Evolutionary conservation across 306 rosid genomes (phyloP).

Genomic region (Quillaja saponaria): DNA sequence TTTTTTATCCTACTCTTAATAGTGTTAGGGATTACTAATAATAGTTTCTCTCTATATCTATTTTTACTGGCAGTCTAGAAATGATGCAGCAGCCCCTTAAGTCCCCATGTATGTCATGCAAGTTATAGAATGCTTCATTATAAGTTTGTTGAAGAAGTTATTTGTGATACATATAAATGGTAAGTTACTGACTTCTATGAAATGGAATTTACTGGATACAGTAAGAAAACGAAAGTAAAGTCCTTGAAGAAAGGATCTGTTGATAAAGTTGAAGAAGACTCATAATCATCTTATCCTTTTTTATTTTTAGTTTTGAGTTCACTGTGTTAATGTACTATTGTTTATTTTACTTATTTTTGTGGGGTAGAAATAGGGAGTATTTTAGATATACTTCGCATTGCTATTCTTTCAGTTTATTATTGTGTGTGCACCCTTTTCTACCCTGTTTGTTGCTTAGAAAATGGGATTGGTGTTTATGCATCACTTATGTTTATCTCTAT

Average conservation of each 20-base stretch:
- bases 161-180: not conserved
- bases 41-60: constrained; percentile 27
- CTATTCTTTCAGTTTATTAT: too few relatives aligned
- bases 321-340: not conserved
- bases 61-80: constrained; percentile 64
- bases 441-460: too few relatives aligned
- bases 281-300: constrained; percentile 77
- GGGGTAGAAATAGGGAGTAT: not conserved
- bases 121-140: constrained; percentile 18
- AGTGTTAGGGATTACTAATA: constrained; percentile 34
- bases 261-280: constrained; percentile 55
- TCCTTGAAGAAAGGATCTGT: constrained; percentile 44
- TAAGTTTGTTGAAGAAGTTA: constrained; percentile 16
- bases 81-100: constrained; percentile 61
- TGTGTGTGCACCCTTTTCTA: too few relatives aligned
- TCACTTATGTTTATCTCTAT: too few relatives aligned
- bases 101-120: constrained; percentile 53
- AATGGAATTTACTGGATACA: constrained; percentile 39
- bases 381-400: too few relatives aligned
- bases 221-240: constrained; percentile 61
- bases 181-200: constrained; percentile 22
- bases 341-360: constrained; percentile 8
- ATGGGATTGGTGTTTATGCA: too few relatives aligned
- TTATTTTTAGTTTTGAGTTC: constrained; percentile 23
- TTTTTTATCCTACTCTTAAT: constrained; percentile 15